Evolutionary conservation across 2,329 filamentous ascomycete species (phyloP), one percentile per base, ranked within the genome.

Genomic region (Colletotrichum spinosum): DNA sequence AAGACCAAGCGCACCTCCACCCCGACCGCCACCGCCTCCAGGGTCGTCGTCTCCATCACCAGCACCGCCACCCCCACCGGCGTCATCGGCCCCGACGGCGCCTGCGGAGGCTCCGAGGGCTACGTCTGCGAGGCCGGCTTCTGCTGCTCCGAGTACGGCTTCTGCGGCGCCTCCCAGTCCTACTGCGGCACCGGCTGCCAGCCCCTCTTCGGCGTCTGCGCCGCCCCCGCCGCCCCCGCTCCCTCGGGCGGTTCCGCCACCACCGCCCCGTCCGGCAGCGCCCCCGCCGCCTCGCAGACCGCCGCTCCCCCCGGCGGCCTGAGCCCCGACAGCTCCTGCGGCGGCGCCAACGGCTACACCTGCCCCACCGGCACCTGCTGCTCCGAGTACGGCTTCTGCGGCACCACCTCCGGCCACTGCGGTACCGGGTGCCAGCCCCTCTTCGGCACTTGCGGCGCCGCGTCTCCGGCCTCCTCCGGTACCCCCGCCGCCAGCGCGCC

Each of bases 71-170:
- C 67, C 13, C 67, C 67, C n/a, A 68, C 67, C 8, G 67, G 67
- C 12, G 56, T 65, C 35, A 50, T 68, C 25, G 56, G 59, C 17
- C 55, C 65, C 15, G 67, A 55, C 38, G 55, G 64, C 6, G 55
- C 67, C 35, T 68, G 67, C 57, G 67, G 67, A 13, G 67, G 67
- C 33, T 9, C 60, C 13, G 35, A 60, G 33, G 57, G 57, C 37
- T 68, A 67, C 50, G 67, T 68, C 53, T 68, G 67, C 49, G 10
- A 15, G 35, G 15, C 67, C 13, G 67, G 67, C 10, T 6, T 8
- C 46, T 71, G 70, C 68, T 71, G 70, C 55, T 68, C 64, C 15
- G 48, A 66, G 49, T 69, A 65, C 34, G 70, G 70, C 3, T 71
- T 65, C 60, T 71, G 70, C 57, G 70, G 70, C 6, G 39, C 55